Base-by-base conservation (phyloP, 2,329 filamentous ascomycete species). In the Penicillium sp. region DNA sequence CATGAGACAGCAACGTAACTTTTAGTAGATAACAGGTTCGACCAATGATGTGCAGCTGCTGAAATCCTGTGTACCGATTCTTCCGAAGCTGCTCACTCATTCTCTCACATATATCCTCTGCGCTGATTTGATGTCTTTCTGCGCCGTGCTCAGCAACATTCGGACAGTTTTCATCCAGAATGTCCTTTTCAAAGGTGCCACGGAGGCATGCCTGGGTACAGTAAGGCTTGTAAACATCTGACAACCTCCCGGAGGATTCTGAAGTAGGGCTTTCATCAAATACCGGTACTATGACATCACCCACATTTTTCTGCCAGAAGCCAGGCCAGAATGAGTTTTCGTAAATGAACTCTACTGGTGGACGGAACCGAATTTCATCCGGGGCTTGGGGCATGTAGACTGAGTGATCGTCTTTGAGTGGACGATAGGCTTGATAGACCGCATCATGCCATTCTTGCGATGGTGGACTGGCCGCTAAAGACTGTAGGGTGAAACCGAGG, bases 141-240 rank as follows among this genome's bases (percentile, higher is more conserved):
- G 63, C 49, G 52, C 57, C 49, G 21, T 60, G 52, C 7, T 31
- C 35, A 49, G 53, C 28, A 45, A 6, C 50, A 32, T 76, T 76
- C 0, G 70, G 73, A 57, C 57, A 63, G 35, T 49, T 26, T n/a
- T 54, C 40, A 51, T 63, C 59, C 37, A 64, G 44, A 31, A n/a
- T 37, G 2, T 33, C 61, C 43, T 51, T 50, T 34, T 55, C 52
- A 15, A 56, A 42, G 12, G 64, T 53, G 12, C 58, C 56, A 8
- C 40, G 52, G 34, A 61, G 57, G 39, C 55, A 64, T 31, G 35
- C 37, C 32, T 60, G 58, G 6, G 55, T 61, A 40, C 57, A 64
- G 50, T 59, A 62, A 31, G 39, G 42, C 47, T 38, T 41, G 17
- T 13, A 42, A 31, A 42, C 13, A 44, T 53, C 48, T 17, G 34